Percentiles rank a stretch among this genome's conserved stretches.
Conservation (phyloP, 768 basidiomycete species). For the Megacollybia marginata region DNA sequence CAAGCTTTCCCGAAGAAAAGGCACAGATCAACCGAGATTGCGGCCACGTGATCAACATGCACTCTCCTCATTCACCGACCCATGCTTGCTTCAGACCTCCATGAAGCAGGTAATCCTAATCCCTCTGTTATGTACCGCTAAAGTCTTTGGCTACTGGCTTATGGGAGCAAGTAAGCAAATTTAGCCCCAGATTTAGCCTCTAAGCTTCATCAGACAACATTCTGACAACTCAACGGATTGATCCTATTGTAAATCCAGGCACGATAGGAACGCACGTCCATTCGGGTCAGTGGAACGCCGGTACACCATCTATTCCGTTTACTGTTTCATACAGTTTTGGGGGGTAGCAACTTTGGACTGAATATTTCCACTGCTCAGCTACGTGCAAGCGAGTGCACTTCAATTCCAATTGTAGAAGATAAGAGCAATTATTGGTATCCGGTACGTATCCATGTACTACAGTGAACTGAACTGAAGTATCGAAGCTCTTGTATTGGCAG, state of each 20-base stretch:
- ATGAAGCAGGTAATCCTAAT: not conserved
- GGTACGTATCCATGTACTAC: slow-evolving; percentile 1
- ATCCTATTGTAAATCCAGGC: slow-evolving; percentile 11
- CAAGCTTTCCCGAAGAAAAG: too few relatives aligned
- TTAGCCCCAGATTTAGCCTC: not conserved
- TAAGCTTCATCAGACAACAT: slow-evolving; percentile 7
- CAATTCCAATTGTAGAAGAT: slow-evolving; percentile 12
- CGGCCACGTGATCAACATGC: too few relatives aligned
- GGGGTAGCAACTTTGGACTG: slow-evolving; percentile 12
- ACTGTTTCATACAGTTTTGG: slow-evolving; percentile 7
- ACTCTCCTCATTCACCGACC: too few relatives aligned
- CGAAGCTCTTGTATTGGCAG: slow-evolving; percentile 8
- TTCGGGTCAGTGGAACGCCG: slow-evolving; percentile 2
- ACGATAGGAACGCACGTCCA: slow-evolving; percentile 9
- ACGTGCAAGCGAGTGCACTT: slow-evolving; percentile 12
- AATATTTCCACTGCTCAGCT: slow-evolving; percentile 8
- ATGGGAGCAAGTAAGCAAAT: slow-evolving; percentile 21
- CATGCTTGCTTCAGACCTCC: not conserved
- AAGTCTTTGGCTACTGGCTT: slow-evolving; percentile 16
- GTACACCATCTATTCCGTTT: not conserved
- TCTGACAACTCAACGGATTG: slow-evolving; percentile 8
- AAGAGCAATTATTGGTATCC: slow-evolving; percentile 19
- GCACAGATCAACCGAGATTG: too few relatives aligned
- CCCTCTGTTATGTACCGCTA: not conserved
- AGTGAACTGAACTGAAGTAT: too few relatives aligned